A percentile compares a stretch with the other conserved stretches of the same genome.
Evolutionary conservation across 441 rosid species (phyloP).

Genomic region (Rhodomyrtus psidioides): DNA sequence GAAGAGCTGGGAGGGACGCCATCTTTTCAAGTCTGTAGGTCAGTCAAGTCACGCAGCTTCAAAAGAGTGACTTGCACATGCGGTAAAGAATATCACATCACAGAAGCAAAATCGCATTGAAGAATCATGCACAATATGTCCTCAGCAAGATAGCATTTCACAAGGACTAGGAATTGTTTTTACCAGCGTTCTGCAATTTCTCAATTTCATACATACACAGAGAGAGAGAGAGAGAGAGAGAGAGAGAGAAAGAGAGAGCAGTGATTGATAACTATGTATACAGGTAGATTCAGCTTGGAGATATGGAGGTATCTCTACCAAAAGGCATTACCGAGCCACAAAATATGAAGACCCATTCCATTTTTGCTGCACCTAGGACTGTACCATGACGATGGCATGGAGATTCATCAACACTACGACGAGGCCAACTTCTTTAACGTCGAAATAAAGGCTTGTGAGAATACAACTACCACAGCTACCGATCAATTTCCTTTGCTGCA

Average conservation of each 20-base stretch:
- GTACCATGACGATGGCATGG: neutral
- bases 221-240: neutral
- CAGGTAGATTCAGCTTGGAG: neutral
- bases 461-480: neutral
- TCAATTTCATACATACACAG: neutral
- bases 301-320: neutral
- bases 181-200: neutral
- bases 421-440: neutral
- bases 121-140: neutral
- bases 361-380: neutral
- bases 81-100: neutral
- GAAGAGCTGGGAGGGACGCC: neutral
- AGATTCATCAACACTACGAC: neutral
- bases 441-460: neutral
- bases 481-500: neutral
- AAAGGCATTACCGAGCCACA: neutral
- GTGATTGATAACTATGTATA: neutral
- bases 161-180: neutral
- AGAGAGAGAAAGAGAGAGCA: constrained; percentile 17
- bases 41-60: neutral
- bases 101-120: neutral
- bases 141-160: neutral
- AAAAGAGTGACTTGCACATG: neutral
- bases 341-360: neutral
- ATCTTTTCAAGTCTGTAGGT: neutral